Conservation (phyloP, 1,284 basidiomycete genomes). For the Apiotrichum akiyoshidainum region DNA sequence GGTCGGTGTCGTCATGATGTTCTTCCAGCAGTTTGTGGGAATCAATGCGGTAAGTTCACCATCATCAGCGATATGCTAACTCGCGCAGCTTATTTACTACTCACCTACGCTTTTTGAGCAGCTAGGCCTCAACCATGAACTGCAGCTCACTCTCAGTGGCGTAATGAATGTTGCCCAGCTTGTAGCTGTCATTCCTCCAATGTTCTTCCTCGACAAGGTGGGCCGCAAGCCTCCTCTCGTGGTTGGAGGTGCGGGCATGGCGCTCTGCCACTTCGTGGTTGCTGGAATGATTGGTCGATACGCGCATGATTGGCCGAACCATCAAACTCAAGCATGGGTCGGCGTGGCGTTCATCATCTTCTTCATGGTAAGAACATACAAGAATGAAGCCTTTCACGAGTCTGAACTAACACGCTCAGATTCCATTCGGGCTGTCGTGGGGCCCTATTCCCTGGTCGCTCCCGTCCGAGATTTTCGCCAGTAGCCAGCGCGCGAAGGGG, state of each 20-base stretch:
- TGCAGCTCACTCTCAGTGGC: conserved; percentile 38
- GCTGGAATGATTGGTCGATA: conserved; percentile 30
- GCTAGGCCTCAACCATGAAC: conserved; percentile 37
- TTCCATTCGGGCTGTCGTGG: conserved; percentile 19
- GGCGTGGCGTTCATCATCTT: conserved; percentile 31
- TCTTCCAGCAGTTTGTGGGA: conserved; percentile 36
- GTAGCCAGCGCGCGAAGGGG: conserved; percentile 36
- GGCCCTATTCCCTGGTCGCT: conserved; percentile 35
- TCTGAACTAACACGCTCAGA: conserved; percentile 2
- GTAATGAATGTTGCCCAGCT: conserved; percentile 44
- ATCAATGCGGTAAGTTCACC: conserved; percentile 24
- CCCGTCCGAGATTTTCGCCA: conserved; percentile 35
- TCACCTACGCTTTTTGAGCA: conserved; percentile 40
- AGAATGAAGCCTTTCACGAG: no score
- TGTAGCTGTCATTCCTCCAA: conserved; percentile 37
- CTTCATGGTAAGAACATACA: conserved; percentile 18
- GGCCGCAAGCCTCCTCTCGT: conserved; percentile 46
- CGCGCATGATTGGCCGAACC: conserved; percentile 24
- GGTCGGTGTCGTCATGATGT: conserved; percentile 30
- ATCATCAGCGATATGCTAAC: conserved; percentile 7
- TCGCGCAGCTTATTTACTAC: conserved; percentile 29
- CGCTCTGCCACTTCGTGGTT: conserved; percentile 27
- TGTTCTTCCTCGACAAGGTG: conserved; percentile 47
- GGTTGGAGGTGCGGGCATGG: conserved; percentile 18
- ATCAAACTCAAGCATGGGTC: conserved; percentile 23